A percentile compares a stretch with the other conserved stretches of the same genome.
Evolutionary conservation across 1,284 basidiomycete species (phyloP).

Genomic region (Cryptococcus sp.): DNA sequence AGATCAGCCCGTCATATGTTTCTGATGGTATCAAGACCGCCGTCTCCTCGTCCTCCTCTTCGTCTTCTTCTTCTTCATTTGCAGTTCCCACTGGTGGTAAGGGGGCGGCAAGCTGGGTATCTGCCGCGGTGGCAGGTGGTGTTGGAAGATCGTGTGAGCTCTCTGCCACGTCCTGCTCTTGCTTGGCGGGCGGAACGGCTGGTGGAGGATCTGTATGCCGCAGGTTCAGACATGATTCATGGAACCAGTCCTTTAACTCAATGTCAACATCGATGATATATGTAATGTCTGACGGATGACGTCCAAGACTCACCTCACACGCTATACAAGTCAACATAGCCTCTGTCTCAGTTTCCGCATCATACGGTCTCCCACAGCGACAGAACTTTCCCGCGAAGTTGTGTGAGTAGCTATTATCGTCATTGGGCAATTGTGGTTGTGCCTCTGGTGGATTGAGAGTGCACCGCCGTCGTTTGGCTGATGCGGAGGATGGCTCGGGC

Average conservation of each 20-base stretch:
- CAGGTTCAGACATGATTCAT: constrained; percentile 50
- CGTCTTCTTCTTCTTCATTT: constrained; percentile 19
- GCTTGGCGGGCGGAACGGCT: too few species aligned
- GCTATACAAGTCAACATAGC: constrained; percentile 52
- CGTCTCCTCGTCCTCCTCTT: constrained; percentile 45
- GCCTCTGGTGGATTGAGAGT: constrained; percentile 34
- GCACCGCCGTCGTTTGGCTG: constrained; percentile 27
- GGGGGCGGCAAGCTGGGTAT: too few species aligned
- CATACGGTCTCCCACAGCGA: constrained; percentile 50
- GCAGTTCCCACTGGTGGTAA: too few species aligned
- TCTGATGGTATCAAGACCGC: constrained; percentile 46
- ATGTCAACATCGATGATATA: neutral
- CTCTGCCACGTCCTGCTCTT: too few species aligned
- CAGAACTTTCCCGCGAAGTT: constrained; percentile 51
- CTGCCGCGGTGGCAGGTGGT: too few species aligned
- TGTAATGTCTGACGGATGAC: neutral
- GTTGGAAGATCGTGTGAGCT: too few species aligned
- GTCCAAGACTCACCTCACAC: constrained; percentile 43
- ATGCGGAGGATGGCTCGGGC: constrained; percentile 11
- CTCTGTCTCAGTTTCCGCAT: constrained; percentile 51
- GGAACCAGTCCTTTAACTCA: constrained; percentile 46
- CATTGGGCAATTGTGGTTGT: constrained; percentile 40
- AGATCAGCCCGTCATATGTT: constrained; percentile 50
- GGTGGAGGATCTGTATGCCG: constrained; percentile 6
- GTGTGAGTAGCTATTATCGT: constrained; percentile 41